Evolutionary conservation across 225 moss, liverwort and hornwort species (phyloP), one percentile per base, ranked within the genome.

Genomic region (Polytrichum formosum): DNA sequence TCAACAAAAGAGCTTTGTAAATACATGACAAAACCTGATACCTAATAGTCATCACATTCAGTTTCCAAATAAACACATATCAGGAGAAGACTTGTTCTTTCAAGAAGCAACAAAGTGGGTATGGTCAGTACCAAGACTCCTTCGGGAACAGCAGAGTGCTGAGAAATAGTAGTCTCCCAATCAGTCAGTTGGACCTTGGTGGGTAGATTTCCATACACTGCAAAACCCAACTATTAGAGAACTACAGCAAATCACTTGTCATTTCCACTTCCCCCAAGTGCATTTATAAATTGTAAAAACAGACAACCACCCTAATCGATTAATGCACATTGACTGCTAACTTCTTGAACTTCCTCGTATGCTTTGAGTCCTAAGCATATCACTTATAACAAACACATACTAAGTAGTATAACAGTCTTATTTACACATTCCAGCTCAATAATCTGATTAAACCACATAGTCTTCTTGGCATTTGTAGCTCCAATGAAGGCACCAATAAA

Each of bases 161-260:
- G 89, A 35, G 82, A 62, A 65, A 93, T 73, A 18, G 74, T 65
- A 29, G 35, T 61, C 83, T 93, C 85, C 93, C 93, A 93, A 1
- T 84, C 89, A 60, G 76, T 62, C 67, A 91, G 72, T 63, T 93
- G 89, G 18, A 65, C 26, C 63, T 75, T 77, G n/a, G 85, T 80
- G 1, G 93, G 93, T 31, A 93, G 68, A 67, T 90, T 83, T 28
- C 93, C 93, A 73, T 91, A 93, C 74, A 91, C 93, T 93, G 87
- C 31, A 76, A 53, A n/a, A 28, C 72, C 54, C 67, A 53, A 33
- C 70, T 20, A 55, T 66, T 28, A 16, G 35, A 61, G 30, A 18
- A 70, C 29, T 59, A 0, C 16, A 46, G 46, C 1, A 2, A 13
- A 46, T 46, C 4, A 46, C 46, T 46, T 46, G 16, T 16, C 46